Percentiles rank a stretch among this genome's conserved stretches.
Evolutionary conservation across 129 eudicot genomes (phyloP).

Genomic region (Centaurea solstitialis): DNA sequence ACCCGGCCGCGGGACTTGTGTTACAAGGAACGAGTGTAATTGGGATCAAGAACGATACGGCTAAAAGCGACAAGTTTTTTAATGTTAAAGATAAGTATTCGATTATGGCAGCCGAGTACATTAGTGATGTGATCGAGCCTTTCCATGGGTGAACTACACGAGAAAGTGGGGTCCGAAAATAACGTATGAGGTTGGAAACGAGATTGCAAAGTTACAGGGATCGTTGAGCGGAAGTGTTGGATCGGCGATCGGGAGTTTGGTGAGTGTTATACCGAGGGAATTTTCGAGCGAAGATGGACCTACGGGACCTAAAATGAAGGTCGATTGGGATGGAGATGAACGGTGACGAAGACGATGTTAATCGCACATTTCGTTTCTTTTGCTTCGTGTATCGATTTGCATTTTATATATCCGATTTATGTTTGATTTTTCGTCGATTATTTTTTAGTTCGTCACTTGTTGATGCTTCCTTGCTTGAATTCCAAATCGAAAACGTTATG

Average conservation of each 20-base stretch:
- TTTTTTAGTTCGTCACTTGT: too few relatives aligned
- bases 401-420: neutral
- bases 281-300: constrained; percentile 63
- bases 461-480: too few relatives aligned
- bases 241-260: constrained; percentile 34
- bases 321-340: constrained; percentile 70
- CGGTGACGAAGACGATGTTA: neutral
- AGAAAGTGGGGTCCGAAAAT: constrained; percentile 71
- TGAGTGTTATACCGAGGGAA: constrained; percentile 43
- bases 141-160: constrained; percentile 52
- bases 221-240: constrained; percentile 20
- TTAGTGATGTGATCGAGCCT: constrained; percentile 40
- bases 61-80: constrained; percentile 34
- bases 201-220: constrained; percentile 31
- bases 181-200: constrained; percentile 26
- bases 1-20: constrained; percentile 42
- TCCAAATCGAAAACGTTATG: too few relatives aligned
- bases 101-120: constrained; percentile 52
- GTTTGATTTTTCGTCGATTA: neutral
- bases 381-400: neutral
- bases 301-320: constrained; percentile 61
- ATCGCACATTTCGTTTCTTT: neutral
- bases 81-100: constrained; percentile 30
- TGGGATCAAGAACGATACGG: constrained; percentile 55
- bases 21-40: constrained; percentile 39